A percentile compares a stretch with the other conserved stretches of the same genome.
Conservation (phyloP, 192 early-diverging fungal species). For the Coemansia sp. region DNA sequence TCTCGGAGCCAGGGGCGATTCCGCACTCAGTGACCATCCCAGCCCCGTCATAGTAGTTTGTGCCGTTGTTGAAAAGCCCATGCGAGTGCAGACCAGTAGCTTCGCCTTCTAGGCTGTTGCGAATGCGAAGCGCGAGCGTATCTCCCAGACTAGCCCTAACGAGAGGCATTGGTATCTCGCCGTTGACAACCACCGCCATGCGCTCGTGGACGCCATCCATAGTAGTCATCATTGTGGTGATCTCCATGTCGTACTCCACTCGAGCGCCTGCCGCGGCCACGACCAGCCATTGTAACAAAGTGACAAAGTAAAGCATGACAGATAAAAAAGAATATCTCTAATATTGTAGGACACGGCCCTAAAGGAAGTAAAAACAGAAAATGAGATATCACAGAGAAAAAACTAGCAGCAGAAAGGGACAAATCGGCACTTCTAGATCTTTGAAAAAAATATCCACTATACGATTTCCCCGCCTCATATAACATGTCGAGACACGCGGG, state of each 20-base stretch:
- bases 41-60: conserved; percentile 71
- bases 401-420: no score
- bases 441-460: neutral
- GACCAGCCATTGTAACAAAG: neutral
- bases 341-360: neutral
- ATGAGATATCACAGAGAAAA: no score
- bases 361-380: neutral
- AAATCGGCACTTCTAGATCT: neutral
- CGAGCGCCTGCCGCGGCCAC: conserved; percentile 2
- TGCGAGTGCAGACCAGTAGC: conserved; percentile 73
- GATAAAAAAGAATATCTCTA: neutral
- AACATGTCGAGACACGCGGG: neutral
- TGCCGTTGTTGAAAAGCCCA: conserved; percentile 77
- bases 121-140: conserved; percentile 34
- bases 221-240: conserved; percentile 61
- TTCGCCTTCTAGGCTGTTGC: conserved; percentile 58
- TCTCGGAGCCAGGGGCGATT: conserved; percentile 61
- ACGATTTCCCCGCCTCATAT: neutral
- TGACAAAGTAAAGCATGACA: neutral
- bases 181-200: conserved; percentile 66
- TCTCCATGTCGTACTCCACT: conserved; percentile 66
- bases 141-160: conserved; percentile 20
- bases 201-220: conserved; percentile 65
- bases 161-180: conserved; percentile 59
- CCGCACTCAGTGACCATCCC: conserved; percentile 73